phyloP scores from a whole-genome alignment of 2,329 filamentous ascomycete genomes.

The Fusarium sambucinum region DNA sequence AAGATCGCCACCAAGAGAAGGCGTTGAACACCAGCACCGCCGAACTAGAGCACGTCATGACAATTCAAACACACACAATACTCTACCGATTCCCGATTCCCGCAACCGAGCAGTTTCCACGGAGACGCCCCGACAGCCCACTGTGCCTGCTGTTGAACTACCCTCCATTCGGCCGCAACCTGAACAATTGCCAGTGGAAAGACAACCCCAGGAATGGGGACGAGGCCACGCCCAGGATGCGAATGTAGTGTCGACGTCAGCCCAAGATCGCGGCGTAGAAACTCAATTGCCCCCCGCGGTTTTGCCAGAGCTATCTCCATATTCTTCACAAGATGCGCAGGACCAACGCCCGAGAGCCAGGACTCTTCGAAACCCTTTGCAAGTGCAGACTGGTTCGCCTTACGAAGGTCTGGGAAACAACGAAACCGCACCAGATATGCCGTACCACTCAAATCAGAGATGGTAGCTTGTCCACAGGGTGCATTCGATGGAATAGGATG shows the following conservation, averaged over 20 bases:
- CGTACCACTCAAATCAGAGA: conserved; percentile 26
- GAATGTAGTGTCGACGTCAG: conserved; percentile 2
- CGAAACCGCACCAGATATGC: conserved; percentile 18
- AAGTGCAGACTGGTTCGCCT: conserved; percentile 9
- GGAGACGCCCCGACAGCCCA: conserved; percentile 9
- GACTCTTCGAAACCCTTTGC: conserved; percentile 31
- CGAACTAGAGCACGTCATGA: conserved; percentile 48
- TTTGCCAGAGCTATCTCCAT: conserved; percentile 34
- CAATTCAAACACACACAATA: conserved; percentile 22
- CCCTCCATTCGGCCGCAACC: conserved; percentile 21
- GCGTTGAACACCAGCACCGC: conserved; percentile 47
- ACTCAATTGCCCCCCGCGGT: conserved; percentile 19
- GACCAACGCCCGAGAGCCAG: conserved; percentile 10
- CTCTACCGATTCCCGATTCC: conserved; percentile 6
- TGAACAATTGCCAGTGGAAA: conserved; percentile 15
- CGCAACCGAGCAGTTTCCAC: conserved; percentile 7
- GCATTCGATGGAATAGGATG: neutral
- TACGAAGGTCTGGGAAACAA: conserved; percentile 14
- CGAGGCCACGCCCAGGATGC: conserved; percentile 1
- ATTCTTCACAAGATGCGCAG: conserved; percentile 10
- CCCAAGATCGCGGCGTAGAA: conserved; percentile 7
- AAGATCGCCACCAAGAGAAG: conserved; percentile 49
- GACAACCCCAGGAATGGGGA: conserved; percentile 18
- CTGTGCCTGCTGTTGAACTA: conserved; percentile 5
- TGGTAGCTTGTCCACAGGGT: conserved; percentile 19